Base-by-base conservation (phyloP, 2,329 filamentous ascomycete genomes). In the Shiraia bambusicola region DNA sequence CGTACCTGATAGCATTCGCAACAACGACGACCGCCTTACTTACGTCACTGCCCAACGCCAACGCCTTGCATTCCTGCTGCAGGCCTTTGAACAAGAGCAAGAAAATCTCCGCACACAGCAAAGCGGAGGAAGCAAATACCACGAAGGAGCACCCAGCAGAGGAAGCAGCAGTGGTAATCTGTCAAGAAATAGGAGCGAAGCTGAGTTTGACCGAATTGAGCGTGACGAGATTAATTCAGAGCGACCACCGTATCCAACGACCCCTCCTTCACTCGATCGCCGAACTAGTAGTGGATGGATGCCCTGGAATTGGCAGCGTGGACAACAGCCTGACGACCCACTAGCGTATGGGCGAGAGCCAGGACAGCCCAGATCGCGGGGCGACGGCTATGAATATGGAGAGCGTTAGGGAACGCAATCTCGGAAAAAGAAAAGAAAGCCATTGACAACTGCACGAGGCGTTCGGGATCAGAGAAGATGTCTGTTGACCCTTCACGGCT, bases 151-250 rank as follows among this genome's bases (percentile, higher is more conserved):
- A 17, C 45, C 33, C 28, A 53, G 46, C 34, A 50, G 40, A 6
- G 40, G 39, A 8, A 47, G 39, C 14, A 43, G 42, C 19, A 42
- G 44, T 24, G 59, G 66, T 47, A 81, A 75, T 3, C 71, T 95
- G 58, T 85, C 81, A 57, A 92, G 92, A 72, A 92, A 87, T 61
- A 83, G 83, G 50, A 94, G 88, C 66, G 90, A 95, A 64, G 81
- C 80, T 14, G 92, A 95, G 56, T 96, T 96, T 61, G 90, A 95
- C 61, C 87, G 88, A 65, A 88, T 94, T 54, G 87, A 93, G 49
- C 82, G 62, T 22, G 67, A 84, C 25, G 86, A 91, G 61, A 78
- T 73, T 72, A 17, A 83, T 81, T 49, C 47, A 15, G 57, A 75
- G 72, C 24, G 73, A 56, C 72, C 63, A 9, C 63, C 63, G 5